Evolutionary conservation across 768 basidiomycete species (phyloP), one percentile per base, ranked within the genome.

Genomic region (Mycena rebaudengoi): DNA sequence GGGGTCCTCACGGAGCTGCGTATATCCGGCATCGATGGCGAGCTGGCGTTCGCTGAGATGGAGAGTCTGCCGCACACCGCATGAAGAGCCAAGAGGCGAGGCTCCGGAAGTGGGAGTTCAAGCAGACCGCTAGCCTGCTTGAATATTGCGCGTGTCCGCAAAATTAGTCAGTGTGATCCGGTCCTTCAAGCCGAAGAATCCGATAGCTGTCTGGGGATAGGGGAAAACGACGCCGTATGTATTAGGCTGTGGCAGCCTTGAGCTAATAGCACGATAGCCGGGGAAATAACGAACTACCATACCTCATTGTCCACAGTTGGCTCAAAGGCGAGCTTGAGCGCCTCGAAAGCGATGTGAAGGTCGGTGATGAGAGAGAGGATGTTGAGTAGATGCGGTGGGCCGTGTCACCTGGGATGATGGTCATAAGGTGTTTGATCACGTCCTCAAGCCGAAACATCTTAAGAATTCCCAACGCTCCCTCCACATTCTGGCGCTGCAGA

Each of bases 11-110:
- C 32, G 16, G 35, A 37, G 6, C 26, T 41, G 6, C 37, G 21
- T n/a, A 14, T 58, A 11, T 40, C 56, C 8, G 46, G 30, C 0
- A 14, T 45, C 13, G 12, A 46, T 13, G 32, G 28, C 2, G 57
- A 59, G 28, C 28, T 59, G 11, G 55, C 18, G 8, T 26, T 37
- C 7, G 20, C 12, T 35, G 21, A n/a, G n/a, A n/a, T n/a, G n/a
- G n/a, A n/a, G n/a, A n/a, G n/a, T n/a, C n/a, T n/a, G n/a, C n/a
- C n/a, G n/a, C 67, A 71, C 23, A 64, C 65, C 25, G 71, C 71
- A 30, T 65, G 71, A 40, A 72, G 62, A 37, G 65, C 70, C n/a
- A 71, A 30, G 12, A 66, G 50, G 20, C 48, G 54, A 28, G 54
- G 70, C 18, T 64, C 61, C 14, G 70, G 70, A 26, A 67, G 61